Evolutionary conservation across 2,329 filamentous ascomycete genomes (phyloP), one percentile per base, ranked within the genome.

Genomic region (Apiospora arundinis): DNA sequence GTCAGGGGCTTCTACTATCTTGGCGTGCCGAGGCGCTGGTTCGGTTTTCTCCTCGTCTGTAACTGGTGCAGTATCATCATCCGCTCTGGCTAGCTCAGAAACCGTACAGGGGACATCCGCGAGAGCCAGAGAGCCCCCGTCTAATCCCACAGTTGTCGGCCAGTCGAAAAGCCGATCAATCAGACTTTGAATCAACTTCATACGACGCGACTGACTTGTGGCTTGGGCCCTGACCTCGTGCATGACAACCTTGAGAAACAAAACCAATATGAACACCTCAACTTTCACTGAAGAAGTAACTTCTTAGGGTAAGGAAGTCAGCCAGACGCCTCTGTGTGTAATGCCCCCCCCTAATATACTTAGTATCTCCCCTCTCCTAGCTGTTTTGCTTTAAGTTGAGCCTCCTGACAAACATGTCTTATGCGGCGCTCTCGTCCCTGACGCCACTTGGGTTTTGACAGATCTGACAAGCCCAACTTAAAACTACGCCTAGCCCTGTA

Each of bases 261-360:
- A 67, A 28, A 67, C 37, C 63, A 67, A 67, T 44, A 45, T 66
- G 73, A n/a, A n/a, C 73, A 70, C 78, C 78, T 78, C 78, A 70
- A 25, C 49, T 56, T 56, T 25, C 16, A 32, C 25, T 18, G 25
- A 56, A 32, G 32, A 60, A 37, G 52, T 37, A 60, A 60, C 16
- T 60, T 60, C 16, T 21, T 40, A 21, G 6, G 32, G 11, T 16
- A 60, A 18, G 16, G 18, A 37, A 16, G 28, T 18, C 21, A 37
- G 52, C 21, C 23, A 52, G 52, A 21, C 18, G 44, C 18, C 16
- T 37, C 14, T 6, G 52, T 56, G 12, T n/a, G 8, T 4, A 63
- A 40, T 12, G 12, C 40, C 9, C 21, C 40, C 9, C 21, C 18
- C 8, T 32, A 63, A 18, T 63, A 16, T 40, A n/a, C n/a, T n/a